A percentile compares a stretch with the other conserved stretches of the same genome.
Conservation (phyloP, 495 filamentous ascomycete species). For the Hypoxylon intermedium region DNA sequence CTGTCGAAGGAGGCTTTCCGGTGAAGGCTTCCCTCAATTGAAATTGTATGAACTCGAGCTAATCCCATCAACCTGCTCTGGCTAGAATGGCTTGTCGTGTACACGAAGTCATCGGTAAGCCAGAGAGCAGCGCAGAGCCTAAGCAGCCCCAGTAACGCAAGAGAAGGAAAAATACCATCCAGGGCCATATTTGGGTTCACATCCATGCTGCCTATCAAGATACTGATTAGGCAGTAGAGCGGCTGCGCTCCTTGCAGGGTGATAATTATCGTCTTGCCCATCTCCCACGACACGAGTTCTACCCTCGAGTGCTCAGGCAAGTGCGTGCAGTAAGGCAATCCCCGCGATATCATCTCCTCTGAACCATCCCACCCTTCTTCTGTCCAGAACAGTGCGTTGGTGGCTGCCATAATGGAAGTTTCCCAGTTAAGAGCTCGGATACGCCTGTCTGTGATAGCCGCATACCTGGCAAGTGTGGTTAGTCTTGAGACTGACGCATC, state of each 20-base stretch:
- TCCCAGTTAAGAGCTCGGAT: slow-evolving; percentile 36
- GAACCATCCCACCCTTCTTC: slow-evolving; percentile 39
- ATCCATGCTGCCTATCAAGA: not conserved
- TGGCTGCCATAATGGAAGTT: slow-evolving; percentile 29
- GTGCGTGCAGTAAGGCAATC: slow-evolving; percentile 8
- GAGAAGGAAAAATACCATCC: slow-evolving; percentile 3
- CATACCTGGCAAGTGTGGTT: not conserved
- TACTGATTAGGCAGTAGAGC: slow-evolving; percentile 1
- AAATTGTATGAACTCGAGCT: not conserved
- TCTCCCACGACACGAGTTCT: slow-evolving; percentile 14
- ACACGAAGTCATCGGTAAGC: slow-evolving; percentile 7
- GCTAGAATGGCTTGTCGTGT: not conserved
- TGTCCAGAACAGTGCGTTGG: slow-evolving; percentile 42
- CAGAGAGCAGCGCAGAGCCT: slow-evolving; percentile 1
- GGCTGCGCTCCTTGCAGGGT: slow-evolving; percentile 19
- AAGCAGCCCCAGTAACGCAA: slow-evolving; percentile 1
- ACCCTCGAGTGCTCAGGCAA: slow-evolving; percentile 7
- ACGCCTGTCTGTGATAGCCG: slow-evolving; percentile 37
- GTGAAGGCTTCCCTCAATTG: not conserved
- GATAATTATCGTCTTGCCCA: slow-evolving; percentile 15
- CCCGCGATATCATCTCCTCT: slow-evolving; percentile 31
- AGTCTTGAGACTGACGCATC: too few species aligned
- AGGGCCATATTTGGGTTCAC: not conserved
- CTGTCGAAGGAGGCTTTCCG: slow-evolving; percentile 2
- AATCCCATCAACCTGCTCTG: not conserved